Evolutionary conservation across 1,284 basidiomycete species (phyloP).

Genomic region (Leccinum discolor): DNA sequence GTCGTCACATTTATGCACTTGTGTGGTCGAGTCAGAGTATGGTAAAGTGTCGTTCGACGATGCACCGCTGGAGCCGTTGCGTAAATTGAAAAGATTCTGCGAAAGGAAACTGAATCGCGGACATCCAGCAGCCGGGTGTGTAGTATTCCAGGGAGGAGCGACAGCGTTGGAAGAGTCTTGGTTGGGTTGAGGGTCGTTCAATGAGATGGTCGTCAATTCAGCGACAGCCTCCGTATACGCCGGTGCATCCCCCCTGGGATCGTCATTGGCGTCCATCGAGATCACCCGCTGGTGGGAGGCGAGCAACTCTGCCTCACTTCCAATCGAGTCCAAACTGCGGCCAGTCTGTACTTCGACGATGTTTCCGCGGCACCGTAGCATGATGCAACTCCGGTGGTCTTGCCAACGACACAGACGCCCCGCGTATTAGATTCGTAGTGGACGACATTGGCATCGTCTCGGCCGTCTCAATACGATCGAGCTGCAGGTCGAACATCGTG

Average conservation of each 20-base stretch:
- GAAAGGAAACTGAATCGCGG: constrained; percentile 29
- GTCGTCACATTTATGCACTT: constrained; percentile 18
- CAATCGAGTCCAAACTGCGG: constrained; percentile 21
- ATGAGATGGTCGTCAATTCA: constrained; percentile 8
- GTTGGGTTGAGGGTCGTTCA: constrained; percentile 13
- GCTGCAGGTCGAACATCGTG: constrained; percentile 16
- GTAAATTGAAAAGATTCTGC: constrained; percentile 21
- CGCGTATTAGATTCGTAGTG: constrained; percentile 22
- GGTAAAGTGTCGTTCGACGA: neutral
- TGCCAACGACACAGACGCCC: constrained; percentile 6
- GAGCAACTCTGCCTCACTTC: constrained; percentile 25
- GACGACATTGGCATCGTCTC: constrained; percentile 26
- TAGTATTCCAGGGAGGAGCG: neutral
- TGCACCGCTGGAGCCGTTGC: neutral
- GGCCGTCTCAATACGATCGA: constrained; percentile 23
- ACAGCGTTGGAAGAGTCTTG: neutral
- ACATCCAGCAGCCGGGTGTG: constrained; percentile 5
- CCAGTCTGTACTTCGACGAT: constrained; percentile 16
- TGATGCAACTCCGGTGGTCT: constrained; percentile 21
- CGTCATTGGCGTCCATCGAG: constrained; percentile 19
- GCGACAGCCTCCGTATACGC: constrained; percentile 62
- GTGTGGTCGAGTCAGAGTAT: constrained; percentile 13
- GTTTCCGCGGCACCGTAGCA: neutral
- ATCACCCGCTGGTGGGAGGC: constrained; percentile 24
- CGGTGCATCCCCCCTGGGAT: constrained; percentile 60